phyloP scores from a whole-genome alignment of 345 rosid species.

The Pugionium dolabratum region DNA sequence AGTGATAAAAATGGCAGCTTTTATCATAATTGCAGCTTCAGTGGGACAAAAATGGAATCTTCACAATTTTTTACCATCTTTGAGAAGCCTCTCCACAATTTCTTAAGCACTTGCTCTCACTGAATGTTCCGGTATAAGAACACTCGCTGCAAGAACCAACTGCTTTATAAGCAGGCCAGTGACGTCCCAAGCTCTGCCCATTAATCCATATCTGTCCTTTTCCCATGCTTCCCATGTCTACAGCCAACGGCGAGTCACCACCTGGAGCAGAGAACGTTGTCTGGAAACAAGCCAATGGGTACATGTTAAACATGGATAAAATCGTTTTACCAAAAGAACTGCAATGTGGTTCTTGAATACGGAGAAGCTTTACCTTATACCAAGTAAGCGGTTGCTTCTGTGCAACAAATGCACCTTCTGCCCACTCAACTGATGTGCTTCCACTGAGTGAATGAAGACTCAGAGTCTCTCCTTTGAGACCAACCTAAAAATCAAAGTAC shows the following conservation, averaged over 20 bases:
- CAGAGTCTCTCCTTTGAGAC: constrained; percentile 86
- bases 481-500: constrained; percentile 52
- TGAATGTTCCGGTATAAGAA: constrained; percentile 66
- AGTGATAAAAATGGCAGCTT: too few relatives aligned
- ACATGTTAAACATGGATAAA: constrained; percentile 8
- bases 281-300: constrained; percentile 44
- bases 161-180: constrained; percentile 94
- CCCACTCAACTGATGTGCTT: constrained; percentile 90
- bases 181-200: constrained; percentile 84
- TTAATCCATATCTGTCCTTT: constrained; percentile 98
- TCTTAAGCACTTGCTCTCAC: constrained; percentile 72
- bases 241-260: constrained; percentile 79
- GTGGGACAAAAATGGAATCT: background rate
- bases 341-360: background rate
- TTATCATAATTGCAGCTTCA: background rate
- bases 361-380: constrained; percentile 62
- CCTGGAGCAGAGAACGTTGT: constrained; percentile 88
- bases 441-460: constrained; percentile 89
- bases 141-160: constrained; percentile 68
- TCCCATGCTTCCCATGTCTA: constrained; percentile 94
- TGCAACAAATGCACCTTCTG: constrained; percentile 71
- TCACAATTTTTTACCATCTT: constrained; percentile 60
- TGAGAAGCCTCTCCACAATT: constrained; percentile 96
- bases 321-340: background rate
- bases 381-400: constrained; percentile 85